Conservation (phyloP, 495 filamentous ascomycete species). For the Neurospora sp. region DNA sequence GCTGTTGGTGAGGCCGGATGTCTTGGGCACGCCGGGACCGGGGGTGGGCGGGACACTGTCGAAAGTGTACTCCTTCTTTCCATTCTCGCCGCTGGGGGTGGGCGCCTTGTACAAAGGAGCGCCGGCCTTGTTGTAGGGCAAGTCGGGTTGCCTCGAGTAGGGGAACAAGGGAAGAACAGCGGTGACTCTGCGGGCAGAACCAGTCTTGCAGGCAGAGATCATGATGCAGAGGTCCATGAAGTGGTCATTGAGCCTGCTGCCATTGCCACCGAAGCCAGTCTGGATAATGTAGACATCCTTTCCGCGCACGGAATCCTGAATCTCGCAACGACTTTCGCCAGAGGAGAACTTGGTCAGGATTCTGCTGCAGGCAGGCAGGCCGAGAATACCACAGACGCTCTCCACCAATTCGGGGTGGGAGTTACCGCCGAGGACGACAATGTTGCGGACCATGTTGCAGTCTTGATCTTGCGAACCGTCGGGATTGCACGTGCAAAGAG, state of each 20-base stretch:
- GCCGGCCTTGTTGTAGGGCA: constrained; percentile 92
- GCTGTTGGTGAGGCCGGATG: constrained; percentile 49
- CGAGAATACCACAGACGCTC: constrained; percentile 77
- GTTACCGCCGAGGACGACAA: constrained; percentile 88
- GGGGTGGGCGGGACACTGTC: constrained; percentile 84
- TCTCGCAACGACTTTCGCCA: constrained; percentile 89
- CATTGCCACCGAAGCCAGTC: constrained; percentile 48
- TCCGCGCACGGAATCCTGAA: constrained; percentile 88
- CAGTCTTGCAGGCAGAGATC: constrained; percentile 95
- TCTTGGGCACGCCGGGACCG: constrained; percentile 54
- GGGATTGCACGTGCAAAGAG: neutral
- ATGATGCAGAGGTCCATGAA: constrained; percentile 93
- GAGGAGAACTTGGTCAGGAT: constrained; percentile 88
- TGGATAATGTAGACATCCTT: constrained; percentile 99
- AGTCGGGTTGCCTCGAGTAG: constrained; percentile 87
- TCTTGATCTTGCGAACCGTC: neutral
- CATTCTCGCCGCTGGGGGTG: constrained; percentile 21
- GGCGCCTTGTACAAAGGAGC: constrained; percentile 71
- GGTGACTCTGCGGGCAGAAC: constrained; percentile 83
- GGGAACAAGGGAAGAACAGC: constrained; percentile 93
- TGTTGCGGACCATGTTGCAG: constrained; percentile 82
- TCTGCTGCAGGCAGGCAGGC: constrained; percentile 72
- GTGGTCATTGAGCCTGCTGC: constrained; percentile 68
- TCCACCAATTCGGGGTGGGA: constrained; percentile 86
- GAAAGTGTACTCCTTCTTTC: constrained; percentile 29